A percentile compares a stretch with the other conserved stretches of the same genome.
Evolutionary conservation across 495 filamentous ascomycete genomes (phyloP).

Genomic region (Lasiosphaeria miniovina): DNA sequence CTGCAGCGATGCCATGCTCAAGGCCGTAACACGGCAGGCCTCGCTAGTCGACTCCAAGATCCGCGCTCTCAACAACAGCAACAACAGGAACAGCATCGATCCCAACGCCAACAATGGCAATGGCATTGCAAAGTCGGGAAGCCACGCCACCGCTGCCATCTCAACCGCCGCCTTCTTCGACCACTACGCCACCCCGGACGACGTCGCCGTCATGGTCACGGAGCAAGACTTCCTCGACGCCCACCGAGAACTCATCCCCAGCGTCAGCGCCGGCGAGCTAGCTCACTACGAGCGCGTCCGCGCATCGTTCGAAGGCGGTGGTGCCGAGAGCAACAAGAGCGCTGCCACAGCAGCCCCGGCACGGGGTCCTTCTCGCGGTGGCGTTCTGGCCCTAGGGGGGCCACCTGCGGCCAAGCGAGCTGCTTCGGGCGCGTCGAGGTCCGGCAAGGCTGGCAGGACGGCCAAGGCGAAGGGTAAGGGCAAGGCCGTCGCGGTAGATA

Average conservation of each 20-base stretch:
- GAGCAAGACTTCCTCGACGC: conserved; percentile 84
- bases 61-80: conserved; percentile 49
- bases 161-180: conserved; percentile 94
- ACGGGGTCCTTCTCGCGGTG: conserved; percentile 27
- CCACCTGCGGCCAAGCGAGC: conserved; percentile 16
- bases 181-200: conserved; percentile 76
- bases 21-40: conserved; percentile 91
- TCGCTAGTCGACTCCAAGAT: conserved; percentile 82
- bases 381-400: neutral
- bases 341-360: conserved; percentile 33
- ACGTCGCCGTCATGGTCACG: conserved; percentile 79
- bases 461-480: conserved; percentile 11
- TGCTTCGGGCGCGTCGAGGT: conserved; percentile 17
- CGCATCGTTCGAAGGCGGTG: conserved; percentile 66
- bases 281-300: conserved; percentile 87
- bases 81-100: neutral
- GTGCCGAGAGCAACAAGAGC: conserved; percentile 63
- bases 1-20: conserved; percentile 97
- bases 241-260: conserved; percentile 80
- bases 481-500: neutral
- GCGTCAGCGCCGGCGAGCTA: conserved; percentile 88
- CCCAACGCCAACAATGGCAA: conserved; percentile 1
- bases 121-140: neutral
- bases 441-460: conserved; percentile 38
- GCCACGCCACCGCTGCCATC: conserved; percentile 34